Base-by-base conservation (phyloP, 768 basidiomycete genomes). In the Mycena kentingensis region DNA sequence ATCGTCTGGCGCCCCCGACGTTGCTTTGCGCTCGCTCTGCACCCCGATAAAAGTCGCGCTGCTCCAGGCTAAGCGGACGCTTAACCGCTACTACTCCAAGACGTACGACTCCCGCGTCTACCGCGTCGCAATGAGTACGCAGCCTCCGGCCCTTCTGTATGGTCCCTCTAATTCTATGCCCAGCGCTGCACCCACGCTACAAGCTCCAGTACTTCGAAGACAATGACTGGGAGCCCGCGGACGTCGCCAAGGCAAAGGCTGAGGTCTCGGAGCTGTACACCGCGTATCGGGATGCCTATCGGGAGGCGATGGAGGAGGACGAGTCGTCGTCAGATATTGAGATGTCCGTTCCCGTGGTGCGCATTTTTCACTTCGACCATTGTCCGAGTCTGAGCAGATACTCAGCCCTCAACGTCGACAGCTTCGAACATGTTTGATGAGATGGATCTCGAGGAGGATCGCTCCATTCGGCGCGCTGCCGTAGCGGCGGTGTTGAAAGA, bases 181-280 rank as follows among this genome's bases (percentile, higher is more conserved):
- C 5, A 52, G 51, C 46, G 24, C 44, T 46, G 21, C 51, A 52
- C 28, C 51, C 59, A 2, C 49, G 53, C 0, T 61, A 70, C 63
- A 74, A 74, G 57, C 63, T 73, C 3, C 47, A 52, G 13, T 75
- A 74, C 50, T 72, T 75, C 52, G 51, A 59, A 16, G 51, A 52
- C 2, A 52, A 59, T 3, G 41, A 54, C 2, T 74, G 73, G 73
- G 51, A 62, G 5, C 66, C 71, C 1, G 29, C 58, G 26, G 50
- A 56, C 4, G 52, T 71, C 13, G 55, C 67, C 5, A n/a, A 34
- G 0, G 52, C 63, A 2, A 63, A 65, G 43, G 70, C 48, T 31
- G 44, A 65, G 18, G 22, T 46, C 11, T 54, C 60, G 27, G 44
- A 49, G 35, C 28, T 51, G 36, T 39, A 29, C 41, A n/a, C 46